phyloP scores from a whole-genome alignment of 202 grass and related monocot species.

The Musa balbisiana region DNA sequence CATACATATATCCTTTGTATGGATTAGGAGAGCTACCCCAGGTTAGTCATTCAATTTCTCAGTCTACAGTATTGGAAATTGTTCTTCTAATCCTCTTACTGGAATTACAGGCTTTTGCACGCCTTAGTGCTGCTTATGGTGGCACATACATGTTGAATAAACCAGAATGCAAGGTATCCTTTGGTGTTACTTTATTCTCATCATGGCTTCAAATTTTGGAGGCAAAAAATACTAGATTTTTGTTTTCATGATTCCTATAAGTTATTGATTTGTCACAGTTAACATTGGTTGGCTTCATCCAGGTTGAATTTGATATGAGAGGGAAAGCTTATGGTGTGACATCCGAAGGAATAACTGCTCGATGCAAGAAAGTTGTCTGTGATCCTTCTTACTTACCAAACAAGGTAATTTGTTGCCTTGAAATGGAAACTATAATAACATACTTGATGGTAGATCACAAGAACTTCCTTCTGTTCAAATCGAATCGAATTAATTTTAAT shows the following conservation, averaged over 20 bases:
- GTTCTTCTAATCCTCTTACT: conserved; percentile 20
- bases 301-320: conserved; percentile 78
- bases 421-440: too few relatives aligned
- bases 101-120: conserved; percentile 57
- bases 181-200: background rate
- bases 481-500: too few relatives aligned
- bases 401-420: conserved; percentile 40
- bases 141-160: conserved; percentile 95
- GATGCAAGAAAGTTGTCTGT: conserved; percentile 89
- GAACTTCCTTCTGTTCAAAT: too few relatives aligned
- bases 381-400: conserved; percentile 79
- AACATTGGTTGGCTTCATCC: conserved; percentile 22
- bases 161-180: conserved; percentile 91
- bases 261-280: conserved; percentile 17
- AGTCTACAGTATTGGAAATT: conserved; percentile 5
- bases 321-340: conserved; percentile 85
- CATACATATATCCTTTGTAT: conserved; percentile 94
- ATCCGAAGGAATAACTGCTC: conserved; percentile 80
- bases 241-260: background rate
- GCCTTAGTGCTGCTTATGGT: conserved; percentile 92
- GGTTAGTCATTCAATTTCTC: conserved; percentile 29
- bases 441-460: too few relatives aligned
- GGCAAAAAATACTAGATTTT: background rate
- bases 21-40: conserved; percentile 89
- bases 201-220: background rate